Conservation (phyloP, 208 protist genomes). For the Trypanosoma melophagium region DNA sequence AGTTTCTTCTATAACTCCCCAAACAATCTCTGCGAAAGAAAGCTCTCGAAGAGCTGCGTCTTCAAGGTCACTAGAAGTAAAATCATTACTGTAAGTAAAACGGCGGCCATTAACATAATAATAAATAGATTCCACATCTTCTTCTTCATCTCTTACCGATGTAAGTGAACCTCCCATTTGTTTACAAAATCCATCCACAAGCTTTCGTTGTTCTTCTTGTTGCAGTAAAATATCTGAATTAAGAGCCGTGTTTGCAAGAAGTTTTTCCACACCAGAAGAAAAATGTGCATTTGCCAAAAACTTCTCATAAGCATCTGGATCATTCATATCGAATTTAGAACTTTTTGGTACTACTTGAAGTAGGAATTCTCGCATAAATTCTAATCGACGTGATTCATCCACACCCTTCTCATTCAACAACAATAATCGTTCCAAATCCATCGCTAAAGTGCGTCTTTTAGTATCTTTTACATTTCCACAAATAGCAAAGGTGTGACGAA, state of each 20-base stretch:
- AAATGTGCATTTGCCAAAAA: constrained; percentile 10
- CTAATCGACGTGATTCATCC: background rate
- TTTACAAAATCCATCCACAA: constrained; percentile 18
- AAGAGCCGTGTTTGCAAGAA: background rate
- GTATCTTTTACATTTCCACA: constrained; percentile 1
- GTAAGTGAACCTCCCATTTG: background rate
- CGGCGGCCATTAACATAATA: constrained; percentile 54
- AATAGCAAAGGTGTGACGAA: constrained; percentile 19
- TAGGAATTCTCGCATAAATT: constrained; percentile 23
- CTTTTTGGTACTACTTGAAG: constrained; percentile 1
- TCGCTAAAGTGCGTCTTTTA: constrained; percentile 9
- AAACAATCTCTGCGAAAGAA: constrained; percentile 26
- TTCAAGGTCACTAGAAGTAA: constrained; percentile 41
- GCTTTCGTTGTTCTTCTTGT: background rate
- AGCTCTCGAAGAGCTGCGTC: constrained; percentile 20
- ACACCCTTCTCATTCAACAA: background rate
- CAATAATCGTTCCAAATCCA: constrained; percentile 24
- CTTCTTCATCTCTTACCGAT: background rate
- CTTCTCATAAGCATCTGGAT: constrained; percentile 13
- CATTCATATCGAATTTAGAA: background rate
- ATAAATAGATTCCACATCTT: constrained; percentile 1
- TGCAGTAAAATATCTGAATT: background rate
- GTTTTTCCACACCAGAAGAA: constrained; percentile 5
- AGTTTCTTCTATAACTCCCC: constrained; percentile 30
- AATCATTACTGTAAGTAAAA: constrained; percentile 36